phyloP scores from a whole-genome alignment of 1,284 basidiomycete species.

The Pterulicium gracile region DNA sequence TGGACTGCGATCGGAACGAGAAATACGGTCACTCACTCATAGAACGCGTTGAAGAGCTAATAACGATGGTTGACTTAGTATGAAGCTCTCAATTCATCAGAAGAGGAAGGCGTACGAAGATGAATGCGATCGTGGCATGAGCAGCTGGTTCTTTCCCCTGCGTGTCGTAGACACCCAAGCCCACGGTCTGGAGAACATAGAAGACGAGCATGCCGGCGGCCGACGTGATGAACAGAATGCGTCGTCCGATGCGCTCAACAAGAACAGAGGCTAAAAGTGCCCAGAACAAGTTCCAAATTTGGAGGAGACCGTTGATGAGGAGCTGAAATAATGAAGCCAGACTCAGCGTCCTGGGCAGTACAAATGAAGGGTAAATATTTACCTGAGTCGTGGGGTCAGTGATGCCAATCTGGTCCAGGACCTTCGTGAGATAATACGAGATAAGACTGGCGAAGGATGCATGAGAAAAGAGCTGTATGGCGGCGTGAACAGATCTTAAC shows the following conservation, averaged over 20 bases:
- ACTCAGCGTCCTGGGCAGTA: background rate
- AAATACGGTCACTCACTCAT: slow-evolving; percentile 37
- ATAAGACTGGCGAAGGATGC: slow-evolving; percentile 36
- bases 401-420: slow-evolving; percentile 65
- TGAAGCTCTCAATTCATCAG: background rate
- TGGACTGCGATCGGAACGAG: background rate
- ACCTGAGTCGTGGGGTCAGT: slow-evolving; percentile 46
- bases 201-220: slow-evolving; percentile 58
- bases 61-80: background rate
- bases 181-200: slow-evolving; percentile 63
- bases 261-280: slow-evolving; percentile 46
- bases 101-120: slow-evolving; percentile 31
- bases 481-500: background rate
- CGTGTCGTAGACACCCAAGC: slow-evolving; percentile 52
- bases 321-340: slow-evolving; percentile 22
- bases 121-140: slow-evolving; percentile 64
- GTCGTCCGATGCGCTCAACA: slow-evolving; percentile 50
- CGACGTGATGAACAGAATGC: slow-evolving; percentile 55
- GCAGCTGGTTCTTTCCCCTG: slow-evolving; percentile 32
- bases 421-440: slow-evolving; percentile 66
- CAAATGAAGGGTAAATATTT: background rate
- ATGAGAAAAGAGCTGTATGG: background rate
- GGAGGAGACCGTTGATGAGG: slow-evolving; percentile 63
- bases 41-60: slow-evolving; percentile 50
- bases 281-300: slow-evolving; percentile 67